Conservation (phyloP, 768 basidiomycete species). For the Hirschioporus abietinus region DNA sequence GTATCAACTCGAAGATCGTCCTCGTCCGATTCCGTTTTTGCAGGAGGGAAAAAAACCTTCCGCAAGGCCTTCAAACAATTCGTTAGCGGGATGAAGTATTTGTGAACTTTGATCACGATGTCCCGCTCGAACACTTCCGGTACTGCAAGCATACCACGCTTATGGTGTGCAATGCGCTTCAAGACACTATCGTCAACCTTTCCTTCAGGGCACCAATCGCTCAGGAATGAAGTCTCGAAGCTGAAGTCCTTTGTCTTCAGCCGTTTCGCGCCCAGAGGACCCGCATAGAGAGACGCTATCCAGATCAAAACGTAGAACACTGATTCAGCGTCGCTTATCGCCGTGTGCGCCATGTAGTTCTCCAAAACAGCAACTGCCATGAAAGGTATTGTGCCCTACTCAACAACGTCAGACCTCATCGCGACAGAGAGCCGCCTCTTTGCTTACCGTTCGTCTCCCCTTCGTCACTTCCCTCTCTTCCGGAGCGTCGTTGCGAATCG, state of each 20-base stretch:
- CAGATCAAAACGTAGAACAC: background rate
- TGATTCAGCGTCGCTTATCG: background rate
- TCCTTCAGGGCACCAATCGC: background rate
- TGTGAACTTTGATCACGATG: background rate
- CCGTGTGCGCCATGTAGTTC: background rate
- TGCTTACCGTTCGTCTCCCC: slow-evolving; percentile 1
- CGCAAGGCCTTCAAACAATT: background rate
- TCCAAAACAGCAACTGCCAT: slow-evolving; percentile 1
- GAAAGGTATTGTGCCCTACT: background rate
- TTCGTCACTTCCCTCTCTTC: background rate
- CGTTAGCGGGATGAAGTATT: background rate
- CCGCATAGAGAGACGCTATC: background rate
- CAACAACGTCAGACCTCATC: background rate
- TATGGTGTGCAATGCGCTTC: background rate
- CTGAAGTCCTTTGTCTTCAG: background rate
- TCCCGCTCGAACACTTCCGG: background rate
- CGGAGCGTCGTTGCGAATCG: background rate
- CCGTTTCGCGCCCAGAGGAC: background rate
- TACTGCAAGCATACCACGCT: background rate
- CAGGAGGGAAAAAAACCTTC: background rate
- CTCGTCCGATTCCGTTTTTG: background rate
- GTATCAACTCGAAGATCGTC: background rate
- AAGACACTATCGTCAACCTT: background rate
- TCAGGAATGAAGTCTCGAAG: background rate
- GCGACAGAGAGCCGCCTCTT: background rate